A percentile compares a stretch with the other conserved stretches of the same genome.
These are phyloP conservation scores for Solanum dulcamara DNA, from an alignment of 257 asterid genomes.

Conservation along the genomic window DNA sequence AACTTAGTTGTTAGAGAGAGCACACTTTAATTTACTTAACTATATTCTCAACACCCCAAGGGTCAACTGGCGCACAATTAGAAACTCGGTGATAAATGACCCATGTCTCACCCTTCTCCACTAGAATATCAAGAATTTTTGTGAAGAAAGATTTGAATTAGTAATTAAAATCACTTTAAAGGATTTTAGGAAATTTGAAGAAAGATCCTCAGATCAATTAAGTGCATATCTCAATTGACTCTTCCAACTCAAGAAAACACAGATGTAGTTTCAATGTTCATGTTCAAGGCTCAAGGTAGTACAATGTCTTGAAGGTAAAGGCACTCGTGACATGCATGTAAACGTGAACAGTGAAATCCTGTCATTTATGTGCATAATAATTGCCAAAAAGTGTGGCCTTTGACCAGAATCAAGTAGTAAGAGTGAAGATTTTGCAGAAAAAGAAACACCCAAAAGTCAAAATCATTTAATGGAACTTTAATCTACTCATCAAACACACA, in stretches of 20 bases:
- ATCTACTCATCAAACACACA: background rate
- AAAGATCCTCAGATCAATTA: background rate
- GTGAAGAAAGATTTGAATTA: background rate
- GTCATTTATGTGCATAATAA: background rate
- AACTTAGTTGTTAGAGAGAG: background rate
- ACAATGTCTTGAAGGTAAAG: background rate
- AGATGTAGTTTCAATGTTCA: background rate
- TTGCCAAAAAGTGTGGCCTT: background rate
- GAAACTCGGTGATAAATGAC: background rate
- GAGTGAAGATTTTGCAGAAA: background rate
- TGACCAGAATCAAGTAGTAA: background rate
- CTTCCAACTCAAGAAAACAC: background rate
- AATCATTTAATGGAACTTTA: background rate
- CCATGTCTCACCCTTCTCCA: background rate
- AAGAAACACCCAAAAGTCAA: background rate
- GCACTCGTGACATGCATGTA: background rate
- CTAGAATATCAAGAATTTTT: background rate
- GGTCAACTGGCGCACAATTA: background rate
- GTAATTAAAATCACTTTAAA: background rate
- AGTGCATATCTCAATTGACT: background rate
- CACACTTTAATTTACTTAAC: background rate
- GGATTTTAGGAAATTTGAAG: background rate
- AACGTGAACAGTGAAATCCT: background rate
- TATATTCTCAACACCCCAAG: background rate
- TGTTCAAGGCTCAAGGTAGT: background rate